Conservation (phyloP, 768 basidiomycete species). For the Grammothele lineata region DNA sequence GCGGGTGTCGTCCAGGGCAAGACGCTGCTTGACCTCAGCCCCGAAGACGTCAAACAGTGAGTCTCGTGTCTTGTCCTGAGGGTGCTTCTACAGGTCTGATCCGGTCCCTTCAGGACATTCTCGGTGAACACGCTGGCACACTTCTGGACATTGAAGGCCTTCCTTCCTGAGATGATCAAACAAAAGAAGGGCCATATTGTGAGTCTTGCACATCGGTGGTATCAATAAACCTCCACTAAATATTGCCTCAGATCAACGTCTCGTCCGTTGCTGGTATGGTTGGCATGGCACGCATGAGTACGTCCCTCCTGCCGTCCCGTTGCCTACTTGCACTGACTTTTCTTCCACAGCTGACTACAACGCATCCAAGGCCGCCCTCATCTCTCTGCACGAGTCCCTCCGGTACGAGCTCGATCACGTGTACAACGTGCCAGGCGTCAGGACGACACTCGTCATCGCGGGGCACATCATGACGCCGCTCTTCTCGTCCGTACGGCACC, state of each 20-base stretch:
- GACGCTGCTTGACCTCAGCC: conserved; percentile 69
- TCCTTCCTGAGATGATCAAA: conserved; percentile 84
- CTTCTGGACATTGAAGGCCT: conserved; percentile 90
- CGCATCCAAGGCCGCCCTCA: conserved; percentile 89
- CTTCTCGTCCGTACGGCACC: conserved; percentile 58
- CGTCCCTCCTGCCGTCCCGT: no score
- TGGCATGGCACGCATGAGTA: conserved; percentile 75
- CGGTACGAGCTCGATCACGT: conserved; percentile 83
- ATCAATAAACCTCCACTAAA: neutral
- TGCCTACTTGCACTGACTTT: neutral
- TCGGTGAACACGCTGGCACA: conserved; percentile 84
- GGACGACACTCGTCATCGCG: conserved; percentile 84
- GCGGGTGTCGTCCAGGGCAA: conserved; percentile 94
- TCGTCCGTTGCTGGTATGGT: conserved; percentile 71
- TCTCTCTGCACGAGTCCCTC: conserved; percentile 78
- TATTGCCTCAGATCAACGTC: conserved; percentile 58
- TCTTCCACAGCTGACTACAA: conserved; percentile 69
- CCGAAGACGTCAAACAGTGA: conserved; percentile 80
- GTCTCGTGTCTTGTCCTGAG: conserved; percentile 11
- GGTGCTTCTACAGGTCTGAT: no score
- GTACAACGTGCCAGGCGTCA: conserved; percentile 71
- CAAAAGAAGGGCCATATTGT: conserved; percentile 82
- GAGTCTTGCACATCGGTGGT: conserved; percentile 23
- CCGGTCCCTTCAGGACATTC: conserved; percentile 61
- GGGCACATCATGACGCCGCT: conserved; percentile 77